These are phyloP conservation scores for Rosellinia necatrix DNA, from an alignment of 2,329 filamentous ascomycete species.

Conservation along the genomic window DNA sequence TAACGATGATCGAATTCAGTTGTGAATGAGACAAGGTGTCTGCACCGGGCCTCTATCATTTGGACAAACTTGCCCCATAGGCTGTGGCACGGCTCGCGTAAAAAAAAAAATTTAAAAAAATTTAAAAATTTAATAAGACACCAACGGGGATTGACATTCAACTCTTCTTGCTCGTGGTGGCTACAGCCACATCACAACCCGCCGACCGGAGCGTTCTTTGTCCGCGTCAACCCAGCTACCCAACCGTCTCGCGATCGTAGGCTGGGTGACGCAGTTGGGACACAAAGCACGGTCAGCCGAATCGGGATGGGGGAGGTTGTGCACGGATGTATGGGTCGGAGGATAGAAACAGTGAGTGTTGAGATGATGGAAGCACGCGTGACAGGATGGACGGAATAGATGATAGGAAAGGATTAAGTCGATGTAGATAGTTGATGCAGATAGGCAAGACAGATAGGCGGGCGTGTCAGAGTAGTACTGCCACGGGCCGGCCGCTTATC, in stretches of 20 bases:
- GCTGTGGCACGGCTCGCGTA: conserved; percentile 25
- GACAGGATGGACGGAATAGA: neutral
- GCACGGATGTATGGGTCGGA: neutral
- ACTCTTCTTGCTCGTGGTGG: conserved; percentile 3
- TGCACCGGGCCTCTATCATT: conserved; percentile 15
- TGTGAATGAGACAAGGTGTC: conserved; percentile 26
- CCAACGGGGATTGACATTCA: conserved; percentile 13
- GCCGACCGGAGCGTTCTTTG: conserved; percentile 13
- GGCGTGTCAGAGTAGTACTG: neutral
- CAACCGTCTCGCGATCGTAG: neutral
- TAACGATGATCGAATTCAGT: conserved; percentile 16
- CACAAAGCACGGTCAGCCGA: neutral
- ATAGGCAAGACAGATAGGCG: neutral
- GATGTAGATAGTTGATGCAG: neutral
- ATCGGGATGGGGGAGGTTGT: neutral
- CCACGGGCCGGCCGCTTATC: too few relatives aligned
- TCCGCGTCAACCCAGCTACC: neutral
- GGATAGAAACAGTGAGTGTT: too few relatives aligned
- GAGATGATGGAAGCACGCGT: too few relatives aligned
- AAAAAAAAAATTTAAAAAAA: too few relatives aligned
- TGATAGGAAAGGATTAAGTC: too few relatives aligned
- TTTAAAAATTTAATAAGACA: too few relatives aligned
- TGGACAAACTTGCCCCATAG: conserved; percentile 26
- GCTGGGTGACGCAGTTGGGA: conserved; percentile 9
- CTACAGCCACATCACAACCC: conserved; percentile 6